A percentile compares a stretch with the other conserved stretches of the same genome.
These are phyloP conservation scores for Camelina laxa DNA, from an alignment of 345 rosid species.

Conservation along the genomic window DNA sequence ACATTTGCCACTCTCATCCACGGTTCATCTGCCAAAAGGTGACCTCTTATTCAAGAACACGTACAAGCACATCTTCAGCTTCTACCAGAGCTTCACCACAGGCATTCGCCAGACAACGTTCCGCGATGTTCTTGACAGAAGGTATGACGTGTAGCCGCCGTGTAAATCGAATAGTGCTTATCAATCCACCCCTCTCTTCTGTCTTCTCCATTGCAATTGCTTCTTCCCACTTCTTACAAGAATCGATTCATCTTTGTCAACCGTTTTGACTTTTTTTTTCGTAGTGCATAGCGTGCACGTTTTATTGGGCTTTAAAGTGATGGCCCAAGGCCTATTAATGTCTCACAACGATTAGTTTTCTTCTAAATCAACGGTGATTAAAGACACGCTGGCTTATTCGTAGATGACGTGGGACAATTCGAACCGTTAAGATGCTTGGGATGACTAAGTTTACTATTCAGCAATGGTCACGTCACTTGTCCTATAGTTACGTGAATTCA, in stretches of 20 bases:
- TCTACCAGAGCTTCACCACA: slow-evolving; percentile 47
- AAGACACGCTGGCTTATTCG: not conserved
- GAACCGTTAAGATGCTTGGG: slow-evolving; percentile 16
- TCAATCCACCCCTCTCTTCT: slow-evolving; percentile 57
- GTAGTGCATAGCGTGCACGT: not conserved
- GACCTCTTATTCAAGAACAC: slow-evolving; percentile 68
- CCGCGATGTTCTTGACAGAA: slow-evolving; percentile 55
- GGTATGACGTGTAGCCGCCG: slow-evolving; percentile 73
- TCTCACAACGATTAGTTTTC: not conserved
- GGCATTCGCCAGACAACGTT: slow-evolving; percentile 60
- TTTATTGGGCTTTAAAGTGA: slow-evolving; percentile 33
- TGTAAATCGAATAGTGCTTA: slow-evolving; percentile 60
- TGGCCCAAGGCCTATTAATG: slow-evolving; percentile 25
- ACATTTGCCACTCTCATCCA: slow-evolving; percentile 40
- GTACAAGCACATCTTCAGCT: slow-evolving; percentile 62
- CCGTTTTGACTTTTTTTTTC: slow-evolving; percentile 28
- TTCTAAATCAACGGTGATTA: slow-evolving; percentile 24
- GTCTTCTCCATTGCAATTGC: slow-evolving; percentile 42
- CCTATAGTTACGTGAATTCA: not conserved
- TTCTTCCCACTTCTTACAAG: not conserved
- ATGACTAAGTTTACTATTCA: not conserved
- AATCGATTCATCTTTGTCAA: not conserved
- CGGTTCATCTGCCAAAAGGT: slow-evolving; percentile 81
- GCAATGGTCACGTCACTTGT: slow-evolving; percentile 19
- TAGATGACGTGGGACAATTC: not conserved